These are phyloP conservation scores for Plantago major DNA, from an alignment of 257 asterid species.

Conservation along the genomic window DNA sequence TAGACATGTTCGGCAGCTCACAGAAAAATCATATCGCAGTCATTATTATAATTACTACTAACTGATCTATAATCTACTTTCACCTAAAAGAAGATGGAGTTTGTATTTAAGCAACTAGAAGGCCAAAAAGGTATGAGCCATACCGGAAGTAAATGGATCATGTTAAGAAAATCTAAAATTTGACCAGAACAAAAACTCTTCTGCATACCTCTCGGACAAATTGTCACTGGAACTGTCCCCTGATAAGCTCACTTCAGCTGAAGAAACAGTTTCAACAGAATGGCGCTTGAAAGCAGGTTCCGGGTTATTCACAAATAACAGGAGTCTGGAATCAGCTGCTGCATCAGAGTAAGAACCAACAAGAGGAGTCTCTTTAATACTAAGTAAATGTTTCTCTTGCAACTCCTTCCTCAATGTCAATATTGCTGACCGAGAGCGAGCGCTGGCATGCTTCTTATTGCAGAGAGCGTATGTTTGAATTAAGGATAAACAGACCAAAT, in stretches of 20 bases:
- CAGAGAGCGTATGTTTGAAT: constrained; percentile 55
- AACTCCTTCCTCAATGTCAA: constrained; percentile 57
- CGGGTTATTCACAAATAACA: constrained; percentile 64
- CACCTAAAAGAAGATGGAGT: constrained; percentile 1
- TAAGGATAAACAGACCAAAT: constrained; percentile 38
- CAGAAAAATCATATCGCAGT: neutral
- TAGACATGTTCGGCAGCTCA: constrained; percentile 5
- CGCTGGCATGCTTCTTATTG: constrained; percentile 48
- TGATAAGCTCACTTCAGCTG: constrained; percentile 35
- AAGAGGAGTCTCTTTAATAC: constrained; percentile 42
- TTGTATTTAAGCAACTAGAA: neutral
- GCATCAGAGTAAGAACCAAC: constrained; percentile 44
- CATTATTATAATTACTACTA: neutral
- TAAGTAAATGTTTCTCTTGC: constrained; percentile 47
- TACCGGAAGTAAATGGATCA: too few relatives aligned
- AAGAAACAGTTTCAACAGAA: constrained; percentile 28
- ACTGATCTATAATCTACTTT: constrained; percentile 7
- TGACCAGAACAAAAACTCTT: neutral
- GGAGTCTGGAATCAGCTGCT: constrained; percentile 54
- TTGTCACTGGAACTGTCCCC: constrained; percentile 29
- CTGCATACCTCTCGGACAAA: constrained; percentile 54
- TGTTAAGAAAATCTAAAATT: neutral
- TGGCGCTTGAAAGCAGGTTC: constrained; percentile 39
- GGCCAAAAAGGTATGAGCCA: too few relatives aligned
- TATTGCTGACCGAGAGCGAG: constrained; percentile 52